Evolutionary conservation across 2,329 filamentous ascomycete species (phyloP).

Genomic region (Scortechinia acanthostroma): DNA sequence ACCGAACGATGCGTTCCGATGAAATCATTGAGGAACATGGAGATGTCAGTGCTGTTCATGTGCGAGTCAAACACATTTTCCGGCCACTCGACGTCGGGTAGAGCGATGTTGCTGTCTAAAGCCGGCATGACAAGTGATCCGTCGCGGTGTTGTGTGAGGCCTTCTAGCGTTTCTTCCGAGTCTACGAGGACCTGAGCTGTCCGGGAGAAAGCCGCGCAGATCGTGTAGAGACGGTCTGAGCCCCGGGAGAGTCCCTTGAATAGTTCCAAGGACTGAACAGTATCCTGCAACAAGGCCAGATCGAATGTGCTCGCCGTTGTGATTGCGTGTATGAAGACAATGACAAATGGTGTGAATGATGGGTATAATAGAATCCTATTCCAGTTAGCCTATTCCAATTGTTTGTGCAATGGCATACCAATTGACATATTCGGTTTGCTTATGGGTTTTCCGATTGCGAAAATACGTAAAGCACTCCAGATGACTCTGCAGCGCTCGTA

Average conservation of each 20-base stretch:
- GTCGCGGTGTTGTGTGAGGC: background rate
- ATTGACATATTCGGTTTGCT: constrained; percentile 2
- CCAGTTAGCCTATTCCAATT: background rate
- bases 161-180: background rate
- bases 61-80: no score
- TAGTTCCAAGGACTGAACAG: background rate
- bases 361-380: constrained; percentile 11
- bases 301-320: background rate
- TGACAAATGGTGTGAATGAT: constrained; percentile 14
- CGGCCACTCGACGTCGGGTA: background rate
- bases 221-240: background rate
- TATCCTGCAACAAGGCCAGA: background rate
- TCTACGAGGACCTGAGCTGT: background rate
- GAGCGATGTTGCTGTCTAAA: background rate
- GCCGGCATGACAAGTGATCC: background rate
- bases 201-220: background rate
- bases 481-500: background rate
- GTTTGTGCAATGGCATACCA: background rate
- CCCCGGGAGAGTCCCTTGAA: background rate
- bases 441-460: background rate
- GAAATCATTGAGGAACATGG: background rate
- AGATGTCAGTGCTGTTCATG: background rate
- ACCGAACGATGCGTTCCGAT: background rate
- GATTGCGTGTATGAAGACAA: constrained; percentile 16
- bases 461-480: background rate